Percentiles rank a stretch among this genome's conserved stretches.
phyloP scores from a whole-genome alignment of 371 early-diverging fungal species.

The Umbelopsis sp. region DNA sequence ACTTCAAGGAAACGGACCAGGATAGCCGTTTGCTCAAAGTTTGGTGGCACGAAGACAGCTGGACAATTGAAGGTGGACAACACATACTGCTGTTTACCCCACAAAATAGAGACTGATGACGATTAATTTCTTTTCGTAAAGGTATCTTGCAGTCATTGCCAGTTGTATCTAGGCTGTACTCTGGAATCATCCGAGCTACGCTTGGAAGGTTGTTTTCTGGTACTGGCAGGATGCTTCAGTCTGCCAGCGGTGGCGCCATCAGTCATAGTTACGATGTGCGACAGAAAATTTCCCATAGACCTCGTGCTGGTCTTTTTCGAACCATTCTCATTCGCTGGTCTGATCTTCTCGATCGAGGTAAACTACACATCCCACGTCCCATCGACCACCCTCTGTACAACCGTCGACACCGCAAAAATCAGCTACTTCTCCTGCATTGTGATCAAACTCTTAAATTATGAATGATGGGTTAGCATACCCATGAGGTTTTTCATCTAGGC shows the following conservation, averaged over 20 bases:
- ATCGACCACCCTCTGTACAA: not conserved
- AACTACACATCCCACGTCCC: not conserved
- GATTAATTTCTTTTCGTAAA: not conserved
- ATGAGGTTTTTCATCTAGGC: no score
- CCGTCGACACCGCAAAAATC: not conserved
- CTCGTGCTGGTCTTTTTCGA: not conserved
- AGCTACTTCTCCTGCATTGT: not conserved
- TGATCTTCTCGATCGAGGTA: not conserved
- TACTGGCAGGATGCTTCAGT: not conserved
- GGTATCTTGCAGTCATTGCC: constrained; percentile 3
- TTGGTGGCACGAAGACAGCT: constrained; percentile 13
- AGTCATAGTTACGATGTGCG: constrained; percentile 8
- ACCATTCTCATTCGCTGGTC: constrained; percentile 4
- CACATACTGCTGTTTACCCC: not conserved
- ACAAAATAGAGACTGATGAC: no score
- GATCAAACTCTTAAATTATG: not conserved
- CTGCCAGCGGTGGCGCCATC: not conserved
- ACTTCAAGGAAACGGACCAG: constrained; percentile 3
- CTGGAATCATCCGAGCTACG: not conserved
- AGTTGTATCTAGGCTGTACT: not conserved
- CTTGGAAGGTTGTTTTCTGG: not conserved
- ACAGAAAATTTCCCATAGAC: not conserved
- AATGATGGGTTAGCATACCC: no score
- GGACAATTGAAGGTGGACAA: constrained; percentile 2
- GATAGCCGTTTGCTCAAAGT: constrained; percentile 14